phyloP scores from a whole-genome alignment of 83 land plant genomes.

The Larix sibirica region DNA sequence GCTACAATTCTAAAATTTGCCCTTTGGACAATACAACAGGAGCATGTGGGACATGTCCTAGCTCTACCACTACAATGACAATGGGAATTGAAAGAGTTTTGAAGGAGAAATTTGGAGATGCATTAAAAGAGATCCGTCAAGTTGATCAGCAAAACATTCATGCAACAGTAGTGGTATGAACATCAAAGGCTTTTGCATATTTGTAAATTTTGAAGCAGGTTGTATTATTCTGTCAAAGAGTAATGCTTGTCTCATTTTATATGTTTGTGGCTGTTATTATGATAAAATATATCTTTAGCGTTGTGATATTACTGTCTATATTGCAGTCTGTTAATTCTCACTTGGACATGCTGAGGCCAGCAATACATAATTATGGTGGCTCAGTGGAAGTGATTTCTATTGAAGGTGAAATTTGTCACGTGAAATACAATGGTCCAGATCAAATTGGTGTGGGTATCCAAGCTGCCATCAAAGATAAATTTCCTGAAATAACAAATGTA shows the following conservation, averaged over 20 bases:
- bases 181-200: conserved; percentile 6
- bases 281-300: too few species aligned
- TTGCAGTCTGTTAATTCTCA: conserved; percentile 85
- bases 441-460: conserved; percentile 91
- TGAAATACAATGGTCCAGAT: conserved; percentile 81
- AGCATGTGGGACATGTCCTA: conserved; percentile 97
- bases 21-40: conserved; percentile 41
- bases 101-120: conserved; percentile 93
- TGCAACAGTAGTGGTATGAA: conserved; percentile 67
- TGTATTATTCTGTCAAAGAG: background rate
- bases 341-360: conserved; percentile 88
- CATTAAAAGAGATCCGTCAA: conserved; percentile 83
- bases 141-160: conserved; percentile 63
- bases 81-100: conserved; percentile 97
- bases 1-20: background rate
- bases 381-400: conserved; percentile 83
- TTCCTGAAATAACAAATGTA: conserved; percentile 83
- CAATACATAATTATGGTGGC: conserved; percentile 89
- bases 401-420: conserved; percentile 70
- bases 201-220: background rate
- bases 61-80: conserved; percentile 96
- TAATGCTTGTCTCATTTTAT: background rate
- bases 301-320: background rate
- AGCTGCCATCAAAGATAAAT: conserved; percentile 97
- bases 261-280: too few species aligned